phyloP scores from a whole-genome alignment of 352 stramenopile species.

The Blastocystis sp. region DNA sequence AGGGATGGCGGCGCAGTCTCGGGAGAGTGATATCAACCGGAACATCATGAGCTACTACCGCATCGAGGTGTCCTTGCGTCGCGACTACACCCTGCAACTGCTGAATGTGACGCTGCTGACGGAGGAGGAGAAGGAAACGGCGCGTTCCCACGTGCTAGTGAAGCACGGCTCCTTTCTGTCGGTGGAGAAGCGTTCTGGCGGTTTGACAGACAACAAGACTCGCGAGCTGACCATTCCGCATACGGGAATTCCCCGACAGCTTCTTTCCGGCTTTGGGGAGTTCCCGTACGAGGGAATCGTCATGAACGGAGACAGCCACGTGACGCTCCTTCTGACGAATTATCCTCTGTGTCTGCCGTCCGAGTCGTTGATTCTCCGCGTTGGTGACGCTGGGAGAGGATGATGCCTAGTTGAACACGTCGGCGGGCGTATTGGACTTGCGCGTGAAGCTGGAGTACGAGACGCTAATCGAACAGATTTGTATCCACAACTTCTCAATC shows the following conservation, averaged over 20 bases:
- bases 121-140: neutral
- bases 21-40: neutral
- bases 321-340: slow-evolving; percentile 25
- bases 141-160: neutral
- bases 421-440: neutral
- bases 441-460: neutral
- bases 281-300: neutral
- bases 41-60: slow-evolving; percentile 25
- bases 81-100: neutral
- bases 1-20: neutral
- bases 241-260: neutral
- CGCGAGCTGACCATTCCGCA: neutral
- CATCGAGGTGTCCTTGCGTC: neutral
- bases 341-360: neutral
- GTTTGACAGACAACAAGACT: neutral
- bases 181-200: neutral
- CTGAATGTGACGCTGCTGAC: slow-evolving; percentile 10
- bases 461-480: slow-evolving; percentile 25
- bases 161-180: neutral
- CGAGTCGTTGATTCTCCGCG: neutral
- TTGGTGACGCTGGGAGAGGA: neutral
- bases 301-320: neutral
- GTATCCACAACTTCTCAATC: slow-evolving; percentile 31
- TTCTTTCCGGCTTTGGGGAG: neutral
- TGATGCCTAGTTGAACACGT: slow-evolving; percentile 7